Conservation (phyloP, 2,329 filamentous ascomycete genomes). For the Colletotrichum musicola region DNA sequence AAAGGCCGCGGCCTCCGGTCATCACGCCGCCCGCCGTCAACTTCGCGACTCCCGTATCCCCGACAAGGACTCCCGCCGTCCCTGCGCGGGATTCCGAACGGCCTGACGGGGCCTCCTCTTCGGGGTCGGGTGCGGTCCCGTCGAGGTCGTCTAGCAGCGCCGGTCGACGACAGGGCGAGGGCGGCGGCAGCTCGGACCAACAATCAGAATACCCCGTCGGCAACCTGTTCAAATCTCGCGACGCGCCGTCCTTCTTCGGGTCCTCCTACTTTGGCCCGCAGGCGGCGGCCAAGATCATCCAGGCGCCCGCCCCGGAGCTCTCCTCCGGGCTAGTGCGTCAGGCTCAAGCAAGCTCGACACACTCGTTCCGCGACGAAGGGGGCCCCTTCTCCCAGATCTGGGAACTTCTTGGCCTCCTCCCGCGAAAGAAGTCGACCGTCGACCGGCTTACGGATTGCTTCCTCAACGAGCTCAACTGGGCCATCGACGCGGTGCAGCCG, state of each 20-base stretch:
- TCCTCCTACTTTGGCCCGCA: slow-evolving; percentile 50
- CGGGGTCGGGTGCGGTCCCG: slow-evolving; percentile 2
- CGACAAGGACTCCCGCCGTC: not conserved
- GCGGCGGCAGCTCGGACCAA: slow-evolving; percentile 18
- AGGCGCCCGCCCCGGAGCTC: slow-evolving; percentile 43
- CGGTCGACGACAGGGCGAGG: slow-evolving; percentile 20
- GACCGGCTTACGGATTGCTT: slow-evolving; percentile 51
- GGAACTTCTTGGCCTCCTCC: slow-evolving; percentile 54
- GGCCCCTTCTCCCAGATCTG: slow-evolving; percentile 52
- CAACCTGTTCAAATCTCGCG: slow-evolving; percentile 47
- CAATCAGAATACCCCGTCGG: slow-evolving; percentile 41
- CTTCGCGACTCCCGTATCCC: slow-evolving; percentile 12
- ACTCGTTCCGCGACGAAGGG: slow-evolving; percentile 37
- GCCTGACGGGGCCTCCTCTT: slow-evolving; percentile 6
- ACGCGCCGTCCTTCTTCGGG: slow-evolving; percentile 48
- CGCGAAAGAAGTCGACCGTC: slow-evolving; percentile 51
- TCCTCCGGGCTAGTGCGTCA: slow-evolving; percentile 43
- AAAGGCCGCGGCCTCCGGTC: not conserved
- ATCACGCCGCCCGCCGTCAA: not conserved
- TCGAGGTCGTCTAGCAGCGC: slow-evolving; percentile 16
- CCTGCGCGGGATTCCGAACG: slow-evolving; percentile 1
- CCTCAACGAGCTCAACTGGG: slow-evolving; percentile 51
- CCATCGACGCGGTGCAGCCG: slow-evolving; percentile 52
- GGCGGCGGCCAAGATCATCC: slow-evolving; percentile 48
- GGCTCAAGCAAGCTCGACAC: slow-evolving; percentile 36